Conservation (phyloP, 192 early-diverging fungal species). For the Backusella sp. region DNA sequence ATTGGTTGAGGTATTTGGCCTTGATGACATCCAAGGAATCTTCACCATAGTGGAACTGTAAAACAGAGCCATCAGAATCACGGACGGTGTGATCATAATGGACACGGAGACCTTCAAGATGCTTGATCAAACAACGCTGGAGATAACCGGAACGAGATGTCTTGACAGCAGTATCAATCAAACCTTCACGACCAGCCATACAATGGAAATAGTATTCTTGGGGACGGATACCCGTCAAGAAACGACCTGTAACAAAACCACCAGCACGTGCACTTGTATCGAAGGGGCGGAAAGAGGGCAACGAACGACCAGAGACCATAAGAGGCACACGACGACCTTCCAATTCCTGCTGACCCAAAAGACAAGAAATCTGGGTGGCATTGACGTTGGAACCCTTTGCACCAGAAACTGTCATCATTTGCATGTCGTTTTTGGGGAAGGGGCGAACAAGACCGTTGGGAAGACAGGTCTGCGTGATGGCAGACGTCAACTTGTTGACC, state of each 20-base stretch:
- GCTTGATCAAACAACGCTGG: slow-evolving; percentile 99
- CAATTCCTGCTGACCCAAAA: slow-evolving; percentile 96
- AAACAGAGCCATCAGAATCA: slow-evolving; percentile 89
- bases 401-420: slow-evolving; percentile 97
- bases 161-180: slow-evolving; percentile 99
- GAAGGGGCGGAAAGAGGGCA: slow-evolving; percentile 92
- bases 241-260: slow-evolving; percentile 96
- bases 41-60: slow-evolving; percentile 99
- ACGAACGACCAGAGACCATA: slow-evolving; percentile 95
- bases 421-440: slow-evolving; percentile 99
- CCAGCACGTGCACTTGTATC: slow-evolving; percentile 90
- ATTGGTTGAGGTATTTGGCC: slow-evolving; percentile 78
- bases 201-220: slow-evolving; percentile 91
- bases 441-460: slow-evolving; percentile 62
- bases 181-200: slow-evolving; percentile 99
- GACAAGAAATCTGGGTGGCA: slow-evolving; percentile 95
- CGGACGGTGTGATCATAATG: slow-evolving; percentile 98
- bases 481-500: slow-evolving; percentile 80
- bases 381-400: slow-evolving; percentile 98
- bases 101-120: slow-evolving; percentile 91
- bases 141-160: slow-evolving; percentile 98
- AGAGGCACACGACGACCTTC: slow-evolving; percentile 97
- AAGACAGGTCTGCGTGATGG: slow-evolving; percentile 74
- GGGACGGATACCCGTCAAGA: slow-evolving; percentile 98
- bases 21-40: slow-evolving; percentile 96